These are phyloP conservation scores for Hypoxylon cercidicola DNA, from an alignment of 495 filamentous ascomycete genomes.

Conservation along the genomic window DNA sequence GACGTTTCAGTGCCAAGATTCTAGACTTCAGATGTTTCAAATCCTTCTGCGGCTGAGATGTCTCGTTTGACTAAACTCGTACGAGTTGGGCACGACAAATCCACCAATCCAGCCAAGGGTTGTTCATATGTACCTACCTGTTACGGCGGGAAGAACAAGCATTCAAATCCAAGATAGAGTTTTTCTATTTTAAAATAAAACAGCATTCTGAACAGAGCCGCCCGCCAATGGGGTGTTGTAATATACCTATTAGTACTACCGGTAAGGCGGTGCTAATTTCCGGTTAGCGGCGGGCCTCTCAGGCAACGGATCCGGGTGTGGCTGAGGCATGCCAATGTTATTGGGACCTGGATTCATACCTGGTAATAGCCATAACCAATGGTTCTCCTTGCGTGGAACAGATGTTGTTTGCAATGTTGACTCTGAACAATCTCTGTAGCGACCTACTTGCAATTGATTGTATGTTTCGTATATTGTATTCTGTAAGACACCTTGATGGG, in stretches of 20 bases:
- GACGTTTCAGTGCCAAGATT: slow-evolving; percentile 45
- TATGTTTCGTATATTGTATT: no score
- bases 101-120: no score
- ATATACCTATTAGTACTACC: not conserved
- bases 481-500: no score
- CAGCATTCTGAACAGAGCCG: no score
- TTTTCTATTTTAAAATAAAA: no score
- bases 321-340: not conserved
- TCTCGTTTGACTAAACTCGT: no score
- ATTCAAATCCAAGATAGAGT: no score
- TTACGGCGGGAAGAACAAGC: no score
- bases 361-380: no score
- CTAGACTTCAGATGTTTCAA: slow-evolving; percentile 38
- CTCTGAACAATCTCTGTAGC: not conserved
- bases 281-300: not conserved
- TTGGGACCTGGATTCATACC: slow-evolving; percentile 7
- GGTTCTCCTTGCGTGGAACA: not conserved
- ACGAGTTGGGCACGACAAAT: no score
- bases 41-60: slow-evolving; percentile 19
- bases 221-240: not conserved
- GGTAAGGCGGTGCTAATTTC: not conserved
- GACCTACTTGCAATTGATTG: no score
- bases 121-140: no score
- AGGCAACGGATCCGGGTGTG: not conserved
- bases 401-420: not conserved